Evolutionary conservation across 768 basidiomycete species (phyloP), one percentile per base, ranked within the genome.

Genomic region (Boletus rubescentipes): DNA sequence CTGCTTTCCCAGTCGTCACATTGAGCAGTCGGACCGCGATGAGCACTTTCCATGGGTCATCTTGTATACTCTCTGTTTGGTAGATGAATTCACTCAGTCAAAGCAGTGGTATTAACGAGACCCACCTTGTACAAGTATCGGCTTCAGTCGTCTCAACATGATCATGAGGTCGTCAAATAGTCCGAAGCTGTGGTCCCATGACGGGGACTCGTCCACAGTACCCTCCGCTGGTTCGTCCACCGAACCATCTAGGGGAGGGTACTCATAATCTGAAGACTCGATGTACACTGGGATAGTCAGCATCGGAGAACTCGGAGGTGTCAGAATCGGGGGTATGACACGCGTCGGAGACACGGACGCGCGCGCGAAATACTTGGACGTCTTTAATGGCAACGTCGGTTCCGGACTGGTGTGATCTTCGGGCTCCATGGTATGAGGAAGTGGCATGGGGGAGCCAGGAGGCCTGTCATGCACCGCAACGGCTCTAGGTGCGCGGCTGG

Each of bases 1-100:
- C 85, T 14, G 76, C 68, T 60, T 77, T 79, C 14, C 84, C 87
- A 0, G 80, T 69, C 0, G 89, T 89, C 63, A 85, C 84, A 62
- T 91, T 91, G 18, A 91, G 77, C 6, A 91, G 72, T 34, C 79
- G 83, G 7, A 81, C 82, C 1, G 83, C 85, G 18, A 90, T 74
- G 8, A 91, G 73, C 34, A 91, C 66, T 65, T 83, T 87, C 86
- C 87, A 90, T 7, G 85, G 84, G 59, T 84, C 76, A 18, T 77
- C 66, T 0, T 77, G 73, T 21, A 87, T 71, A 41, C 61, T 64
- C 61, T 85, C 83, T 86, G 50, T 21, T 49, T 18, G 32, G 1
- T 10, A 6, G 29, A 3, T 18, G 5, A 14, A 41, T 34, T 12
- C 0, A 2, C 11, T 40, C 36, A 34, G 42, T 10, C 5, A 34